Conservation (phyloP, 1,284 basidiomycete species). For the Sporisorium graminicola region DNA sequence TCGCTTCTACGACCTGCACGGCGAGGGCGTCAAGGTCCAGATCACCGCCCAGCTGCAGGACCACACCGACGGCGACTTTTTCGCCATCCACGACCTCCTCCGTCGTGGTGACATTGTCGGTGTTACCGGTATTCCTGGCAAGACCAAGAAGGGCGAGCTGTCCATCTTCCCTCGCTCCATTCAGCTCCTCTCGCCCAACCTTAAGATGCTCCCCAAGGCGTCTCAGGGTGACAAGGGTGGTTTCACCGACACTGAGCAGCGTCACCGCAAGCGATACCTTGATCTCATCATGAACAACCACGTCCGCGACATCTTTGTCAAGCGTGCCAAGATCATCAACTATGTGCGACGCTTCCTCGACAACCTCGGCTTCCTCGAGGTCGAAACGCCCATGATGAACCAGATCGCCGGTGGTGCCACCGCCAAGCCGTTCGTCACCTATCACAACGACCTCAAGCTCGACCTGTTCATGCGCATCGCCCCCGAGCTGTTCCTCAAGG, state of each 20-base stretch:
- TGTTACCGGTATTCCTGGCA: constrained; percentile 86
- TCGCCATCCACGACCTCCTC: constrained; percentile 84
- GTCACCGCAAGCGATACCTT: constrained; percentile 98
- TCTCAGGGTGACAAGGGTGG: constrained; percentile 74
- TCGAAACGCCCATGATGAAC: constrained; percentile 98
- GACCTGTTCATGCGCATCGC: constrained; percentile 98
- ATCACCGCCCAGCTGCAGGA: constrained; percentile 92
- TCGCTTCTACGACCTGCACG: constrained; percentile 93
- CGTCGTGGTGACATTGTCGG: constrained; percentile 96
- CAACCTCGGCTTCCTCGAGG: constrained; percentile 93
- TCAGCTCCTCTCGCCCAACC: constrained; percentile 91
- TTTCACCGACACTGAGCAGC: constrained; percentile 85
- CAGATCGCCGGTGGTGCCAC: constrained; percentile 97
- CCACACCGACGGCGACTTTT: constrained; percentile 74
- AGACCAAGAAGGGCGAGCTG: constrained; percentile 96
- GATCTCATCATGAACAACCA: constrained; percentile 95
- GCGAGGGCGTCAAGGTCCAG: constrained; percentile 93
- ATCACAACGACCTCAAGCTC: constrained; percentile 97
- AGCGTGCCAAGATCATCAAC: constrained; percentile 74
- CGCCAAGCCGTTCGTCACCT: constrained; percentile 97
- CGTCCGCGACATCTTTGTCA: constrained; percentile 91
- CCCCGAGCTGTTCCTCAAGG: constrained; percentile 97
- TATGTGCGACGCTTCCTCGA: constrained; percentile 89
- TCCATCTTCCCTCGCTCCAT: constrained; percentile 87
- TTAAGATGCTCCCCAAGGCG: constrained; percentile 84